Evolutionary conservation across 345 rosid genomes (phyloP).

Genomic region (Bretschneidera sinensis): DNA sequence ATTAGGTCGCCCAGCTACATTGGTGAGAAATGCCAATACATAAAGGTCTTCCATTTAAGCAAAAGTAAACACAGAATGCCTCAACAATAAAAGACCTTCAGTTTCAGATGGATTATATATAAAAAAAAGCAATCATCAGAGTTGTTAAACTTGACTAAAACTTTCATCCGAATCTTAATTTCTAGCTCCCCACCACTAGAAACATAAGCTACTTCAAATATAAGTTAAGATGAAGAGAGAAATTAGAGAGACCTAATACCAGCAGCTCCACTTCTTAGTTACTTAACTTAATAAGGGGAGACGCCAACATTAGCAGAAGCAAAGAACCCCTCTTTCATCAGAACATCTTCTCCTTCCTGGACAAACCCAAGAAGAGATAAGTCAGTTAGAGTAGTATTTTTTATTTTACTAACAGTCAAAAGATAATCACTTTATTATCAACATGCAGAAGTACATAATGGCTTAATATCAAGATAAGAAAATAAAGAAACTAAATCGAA

Average conservation of each 20-base stretch:
- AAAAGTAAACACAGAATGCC: neutral
- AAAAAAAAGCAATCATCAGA: neutral
- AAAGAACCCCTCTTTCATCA: constrained; percentile 41
- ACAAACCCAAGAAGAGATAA: neutral
- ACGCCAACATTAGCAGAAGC: constrained; percentile 40
- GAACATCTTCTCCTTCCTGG: constrained; percentile 41
- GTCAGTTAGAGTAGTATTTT: neutral
- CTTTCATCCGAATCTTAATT: no score
- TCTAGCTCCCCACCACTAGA: constrained; percentile 1
- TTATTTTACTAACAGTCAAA: no score
- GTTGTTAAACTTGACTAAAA: neutral
- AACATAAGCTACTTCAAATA: constrained; percentile 4
- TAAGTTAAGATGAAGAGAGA: neutral
- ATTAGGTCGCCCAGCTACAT: no score
- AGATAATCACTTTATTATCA: no score
- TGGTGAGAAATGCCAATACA: neutral
- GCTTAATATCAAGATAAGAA: no score
- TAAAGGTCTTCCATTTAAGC: neutral
- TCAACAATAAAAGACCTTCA: neutral
- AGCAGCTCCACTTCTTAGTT: neutral
- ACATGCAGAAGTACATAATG: no score
- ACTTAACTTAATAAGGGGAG: constrained; percentile 25
- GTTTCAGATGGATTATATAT: neutral
- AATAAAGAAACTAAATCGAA: no score
- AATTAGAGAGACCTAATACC: neutral